Evolutionary conservation across 768 basidiomycete genomes (phyloP).

Genomic region (Termitomyces sp.): DNA sequence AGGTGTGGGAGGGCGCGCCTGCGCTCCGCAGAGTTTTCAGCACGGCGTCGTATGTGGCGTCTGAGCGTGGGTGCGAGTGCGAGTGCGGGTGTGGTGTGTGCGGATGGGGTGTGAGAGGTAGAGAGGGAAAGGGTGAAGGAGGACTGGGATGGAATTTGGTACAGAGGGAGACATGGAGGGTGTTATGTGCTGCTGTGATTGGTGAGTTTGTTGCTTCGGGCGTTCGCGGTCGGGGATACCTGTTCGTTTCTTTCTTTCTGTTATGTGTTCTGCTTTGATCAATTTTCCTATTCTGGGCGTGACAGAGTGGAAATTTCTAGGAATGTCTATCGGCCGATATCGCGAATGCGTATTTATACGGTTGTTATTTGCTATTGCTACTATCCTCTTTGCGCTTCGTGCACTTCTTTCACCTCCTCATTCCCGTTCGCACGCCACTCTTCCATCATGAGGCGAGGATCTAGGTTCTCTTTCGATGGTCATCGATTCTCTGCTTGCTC

Average conservation of each 20-base stretch:
- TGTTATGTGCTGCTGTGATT: constrained; percentile 36
- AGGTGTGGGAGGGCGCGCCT: constrained; percentile 53
- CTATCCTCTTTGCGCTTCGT: neutral
- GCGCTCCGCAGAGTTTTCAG: constrained; percentile 35
- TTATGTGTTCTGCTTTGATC: no score
- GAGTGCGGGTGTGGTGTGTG: neutral
- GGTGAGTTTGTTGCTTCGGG: constrained; percentile 25
- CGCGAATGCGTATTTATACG: neutral
- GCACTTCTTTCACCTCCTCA: no score
- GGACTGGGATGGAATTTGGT: constrained; percentile 33
- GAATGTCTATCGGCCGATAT: neutral
- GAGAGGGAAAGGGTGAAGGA: constrained; percentile 10
- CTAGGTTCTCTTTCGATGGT: no score
- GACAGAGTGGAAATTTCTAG: neutral
- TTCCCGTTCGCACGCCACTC: no score
- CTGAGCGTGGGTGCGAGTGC: neutral
- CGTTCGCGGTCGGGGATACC: neutral
- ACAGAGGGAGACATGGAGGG: constrained; percentile 43
- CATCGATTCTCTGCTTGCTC: neutral
- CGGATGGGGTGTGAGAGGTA: neutral
- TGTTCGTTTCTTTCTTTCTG: neutral
- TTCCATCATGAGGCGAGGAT: no score
- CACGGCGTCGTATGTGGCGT: neutral
- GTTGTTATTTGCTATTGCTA: neutral
- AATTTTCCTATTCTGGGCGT: neutral